A percentile compares a stretch with the other conserved stretches of the same genome.
These are phyloP conservation scores for Populus hybrid DNA, from an alignment of 441 rosid genomes.

Conservation along the genomic window DNA sequence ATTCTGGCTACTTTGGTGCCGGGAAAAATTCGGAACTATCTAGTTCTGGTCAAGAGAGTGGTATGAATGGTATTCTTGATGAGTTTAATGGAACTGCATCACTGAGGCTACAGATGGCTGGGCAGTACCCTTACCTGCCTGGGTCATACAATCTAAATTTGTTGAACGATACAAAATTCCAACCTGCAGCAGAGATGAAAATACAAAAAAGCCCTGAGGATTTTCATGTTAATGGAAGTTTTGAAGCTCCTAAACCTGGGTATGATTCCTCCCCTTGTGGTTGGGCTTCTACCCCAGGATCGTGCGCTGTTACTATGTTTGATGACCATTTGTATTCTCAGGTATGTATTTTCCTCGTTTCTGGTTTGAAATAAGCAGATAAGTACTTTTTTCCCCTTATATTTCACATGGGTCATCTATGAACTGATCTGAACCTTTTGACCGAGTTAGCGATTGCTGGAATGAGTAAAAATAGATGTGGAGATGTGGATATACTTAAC, in stretches of 20 bases:
- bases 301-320: slow-evolving; percentile 53
- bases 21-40: slow-evolving; percentile 61
- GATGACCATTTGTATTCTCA: slow-evolving; percentile 53
- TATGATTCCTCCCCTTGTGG: slow-evolving; percentile 41
- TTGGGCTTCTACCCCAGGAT: slow-evolving; percentile 63
- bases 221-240: slow-evolving; percentile 55
- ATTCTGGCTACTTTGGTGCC: slow-evolving; percentile 61
- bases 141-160: slow-evolving; percentile 39
- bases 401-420: neutral
- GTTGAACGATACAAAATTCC: slow-evolving; percentile 48
- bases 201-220: slow-evolving; percentile 47
- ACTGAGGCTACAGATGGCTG: slow-evolving; percentile 44
- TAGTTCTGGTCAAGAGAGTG: slow-evolving; percentile 60
- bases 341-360: slow-evolving; percentile 33
- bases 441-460: neutral
- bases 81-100: slow-evolving; percentile 49
- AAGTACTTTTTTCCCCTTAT: neutral
- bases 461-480: neutral
- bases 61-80: slow-evolving; percentile 52
- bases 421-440: neutral
- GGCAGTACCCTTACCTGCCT: slow-evolving; percentile 43
- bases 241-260: slow-evolving; percentile 50
- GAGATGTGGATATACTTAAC: neutral
- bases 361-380: neutral
- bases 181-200: slow-evolving; percentile 45